A percentile compares a stretch with the other conserved stretches of the same genome.
Evolutionary conservation across 441 rosid genomes (phyloP).

Genomic region (Bruguiera hainesii): DNA sequence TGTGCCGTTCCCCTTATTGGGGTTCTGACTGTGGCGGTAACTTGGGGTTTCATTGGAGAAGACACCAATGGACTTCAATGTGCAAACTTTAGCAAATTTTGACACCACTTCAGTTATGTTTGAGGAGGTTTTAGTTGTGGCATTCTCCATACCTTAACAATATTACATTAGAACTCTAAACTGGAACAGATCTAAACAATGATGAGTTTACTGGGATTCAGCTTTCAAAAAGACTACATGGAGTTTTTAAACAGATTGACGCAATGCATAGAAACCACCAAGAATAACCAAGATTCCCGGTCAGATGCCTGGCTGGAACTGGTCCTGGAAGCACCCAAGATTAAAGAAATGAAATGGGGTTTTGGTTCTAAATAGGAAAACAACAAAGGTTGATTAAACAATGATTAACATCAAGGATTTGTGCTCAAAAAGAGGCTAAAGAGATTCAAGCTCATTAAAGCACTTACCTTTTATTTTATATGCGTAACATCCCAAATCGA

Average conservation of each 20-base stretch:
- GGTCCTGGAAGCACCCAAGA: constrained; percentile 11
- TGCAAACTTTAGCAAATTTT: constrained; percentile 52
- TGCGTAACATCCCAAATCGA: constrained; percentile 8
- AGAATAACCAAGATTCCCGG: constrained; percentile 19
- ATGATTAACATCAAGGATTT: neutral
- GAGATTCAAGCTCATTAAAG: constrained; percentile 18
- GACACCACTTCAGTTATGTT: constrained; percentile 48
- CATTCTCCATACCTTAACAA: constrained; percentile 39
- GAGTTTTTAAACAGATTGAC: neutral
- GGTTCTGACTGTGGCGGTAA: constrained; percentile 11
- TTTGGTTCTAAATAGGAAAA: constrained; percentile 1
- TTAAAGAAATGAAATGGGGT: constrained; percentile 22
- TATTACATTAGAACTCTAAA: constrained; percentile 19
- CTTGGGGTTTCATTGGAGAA: constrained; percentile 32
- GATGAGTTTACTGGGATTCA: neutral
- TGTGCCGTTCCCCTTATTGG: constrained; percentile 2
- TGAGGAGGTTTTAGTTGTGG: constrained; percentile 33
- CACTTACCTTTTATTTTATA: neutral
- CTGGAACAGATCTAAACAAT: constrained; percentile 7
- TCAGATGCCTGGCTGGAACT: constrained; percentile 16
- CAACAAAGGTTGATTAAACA: constrained; percentile 13
- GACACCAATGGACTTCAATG: constrained; percentile 53
- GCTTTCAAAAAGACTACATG: constrained; percentile 8
- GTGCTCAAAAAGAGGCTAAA: constrained; percentile 5
- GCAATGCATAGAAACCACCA: constrained; percentile 9